These are phyloP conservation scores for Pholiota adiposa DNA, from an alignment of 1,284 basidiomycete genomes.

Conservation along the genomic window DNA sequence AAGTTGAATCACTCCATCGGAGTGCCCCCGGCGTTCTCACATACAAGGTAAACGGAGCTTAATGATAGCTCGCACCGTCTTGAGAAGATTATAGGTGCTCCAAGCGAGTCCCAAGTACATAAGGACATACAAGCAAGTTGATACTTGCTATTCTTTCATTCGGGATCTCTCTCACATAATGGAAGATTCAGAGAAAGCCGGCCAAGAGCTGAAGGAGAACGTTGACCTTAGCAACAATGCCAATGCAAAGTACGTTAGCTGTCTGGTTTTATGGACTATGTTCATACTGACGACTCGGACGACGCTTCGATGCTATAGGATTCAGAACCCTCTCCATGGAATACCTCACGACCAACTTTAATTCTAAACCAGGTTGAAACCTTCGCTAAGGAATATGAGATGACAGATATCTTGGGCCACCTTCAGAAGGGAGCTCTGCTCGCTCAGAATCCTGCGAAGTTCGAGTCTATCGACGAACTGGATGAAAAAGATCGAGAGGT, in stretches of 20 bases:
- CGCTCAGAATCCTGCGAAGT: slow-evolving; percentile 53
- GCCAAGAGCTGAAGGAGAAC: slow-evolving; percentile 7
- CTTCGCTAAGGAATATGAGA: slow-evolving; percentile 46
- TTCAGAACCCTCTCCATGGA: slow-evolving; percentile 55
- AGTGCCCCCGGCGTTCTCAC: neutral
- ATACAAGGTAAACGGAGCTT: neutral
- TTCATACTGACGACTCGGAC: neutral
- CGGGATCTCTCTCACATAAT: neutral
- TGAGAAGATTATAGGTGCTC: neutral
- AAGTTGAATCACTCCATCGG: neutral
- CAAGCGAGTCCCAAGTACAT: neutral
- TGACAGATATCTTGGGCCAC: slow-evolving; percentile 43
- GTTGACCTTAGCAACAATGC: slow-evolving; percentile 36
- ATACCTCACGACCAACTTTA: slow-evolving; percentile 46
- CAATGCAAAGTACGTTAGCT: slow-evolving; percentile 34
- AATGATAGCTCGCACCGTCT: neutral
- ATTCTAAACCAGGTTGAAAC: slow-evolving; percentile 45
- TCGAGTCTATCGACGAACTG: slow-evolving; percentile 52
- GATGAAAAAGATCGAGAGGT: slow-evolving; percentile 48
- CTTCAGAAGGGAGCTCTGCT: slow-evolving; percentile 59
- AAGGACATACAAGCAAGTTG: neutral
- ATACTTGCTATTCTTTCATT: neutral
- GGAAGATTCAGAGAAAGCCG: slow-evolving; percentile 15
- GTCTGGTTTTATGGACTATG: neutral
- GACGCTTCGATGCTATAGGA: slow-evolving; percentile 30